Percentiles rank a stretch among this genome's conserved stretches.
These are phyloP conservation scores for Lactifluus hygrophoroides DNA, from an alignment of 768 basidiomycete genomes.

Conservation along the genomic window DNA sequence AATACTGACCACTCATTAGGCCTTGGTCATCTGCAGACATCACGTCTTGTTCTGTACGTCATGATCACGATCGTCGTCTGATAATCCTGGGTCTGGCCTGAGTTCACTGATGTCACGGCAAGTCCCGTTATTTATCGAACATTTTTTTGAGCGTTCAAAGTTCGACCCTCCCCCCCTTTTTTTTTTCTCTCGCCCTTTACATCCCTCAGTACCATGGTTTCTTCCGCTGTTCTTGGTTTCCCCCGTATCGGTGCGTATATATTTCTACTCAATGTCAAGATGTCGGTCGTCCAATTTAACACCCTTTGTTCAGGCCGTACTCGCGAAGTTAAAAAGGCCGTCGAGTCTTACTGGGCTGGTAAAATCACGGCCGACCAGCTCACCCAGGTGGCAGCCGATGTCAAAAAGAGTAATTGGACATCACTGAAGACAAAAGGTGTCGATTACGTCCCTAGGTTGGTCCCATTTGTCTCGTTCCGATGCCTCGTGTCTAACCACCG, in stretches of 20 bases:
- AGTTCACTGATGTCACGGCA: neutral
- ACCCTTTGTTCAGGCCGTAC: conserved; percentile 55
- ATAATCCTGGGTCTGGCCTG: neutral
- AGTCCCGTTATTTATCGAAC: conserved; percentile 11
- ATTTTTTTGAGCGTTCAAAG: neutral
- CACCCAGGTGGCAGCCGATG: conserved; percentile 76
- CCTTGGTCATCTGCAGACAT: no score
- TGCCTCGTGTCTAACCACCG: conserved; percentile 14
- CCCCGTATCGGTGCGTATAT: conserved; percentile 70
- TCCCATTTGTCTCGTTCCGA: conserved; percentile 16
- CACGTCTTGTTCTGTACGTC: neutral
- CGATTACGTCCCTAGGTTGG: conserved; percentile 85
- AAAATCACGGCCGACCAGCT: conserved; percentile 85
- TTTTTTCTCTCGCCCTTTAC: conserved; percentile 17
- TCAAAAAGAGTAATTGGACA: conserved; percentile 85
- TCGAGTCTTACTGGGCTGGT: conserved; percentile 97
- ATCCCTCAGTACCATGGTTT: conserved; percentile 47
- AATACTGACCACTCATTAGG: no score
- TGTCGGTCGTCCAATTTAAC: neutral
- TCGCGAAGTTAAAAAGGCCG: conserved; percentile 95
- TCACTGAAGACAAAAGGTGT: conserved; percentile 78
- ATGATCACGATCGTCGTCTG: neutral
- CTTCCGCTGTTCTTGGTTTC: conserved; percentile 83
- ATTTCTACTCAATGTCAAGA: neutral
- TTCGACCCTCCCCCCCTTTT: conserved; percentile 9